Conservation (phyloP, 1,139 yeast genomes). For the Protomyces arabidopsidicola region DNA sequence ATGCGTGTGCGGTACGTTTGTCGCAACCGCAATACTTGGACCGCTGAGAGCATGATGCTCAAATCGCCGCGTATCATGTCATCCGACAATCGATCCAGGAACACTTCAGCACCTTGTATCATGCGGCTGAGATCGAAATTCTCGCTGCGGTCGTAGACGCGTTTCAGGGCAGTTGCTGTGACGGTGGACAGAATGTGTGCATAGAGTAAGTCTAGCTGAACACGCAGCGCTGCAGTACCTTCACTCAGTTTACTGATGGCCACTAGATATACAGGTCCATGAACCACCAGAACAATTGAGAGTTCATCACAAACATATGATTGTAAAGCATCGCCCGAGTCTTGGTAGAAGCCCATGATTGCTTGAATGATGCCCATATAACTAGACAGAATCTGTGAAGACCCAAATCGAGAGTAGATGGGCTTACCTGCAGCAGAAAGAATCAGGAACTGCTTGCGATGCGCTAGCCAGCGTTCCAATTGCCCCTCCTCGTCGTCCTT, state of each 20-base stretch:
- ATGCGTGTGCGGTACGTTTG: conserved; percentile 48
- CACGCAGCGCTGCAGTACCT: conserved; percentile 47
- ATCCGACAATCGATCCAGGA: conserved; percentile 58
- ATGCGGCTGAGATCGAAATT: conserved; percentile 78
- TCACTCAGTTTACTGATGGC: conserved; percentile 62
- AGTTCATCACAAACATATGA: conserved; percentile 47
- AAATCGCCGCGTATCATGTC: conserved; percentile 54
- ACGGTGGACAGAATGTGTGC: conserved; percentile 75
- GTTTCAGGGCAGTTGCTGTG: conserved; percentile 66
- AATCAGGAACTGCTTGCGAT: conserved; percentile 67
- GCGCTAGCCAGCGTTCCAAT: conserved; percentile 42
- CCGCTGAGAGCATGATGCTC: conserved; percentile 54
- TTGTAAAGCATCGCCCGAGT: conserved; percentile 34
- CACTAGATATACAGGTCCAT: conserved; percentile 67
- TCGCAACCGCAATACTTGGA: conserved; percentile 54
- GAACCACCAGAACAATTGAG: conserved; percentile 57
- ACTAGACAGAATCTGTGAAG: conserved; percentile 64
- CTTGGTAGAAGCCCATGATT: conserved; percentile 43
- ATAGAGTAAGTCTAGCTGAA: conserved; percentile 70
- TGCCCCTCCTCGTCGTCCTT: conserved; percentile 15
- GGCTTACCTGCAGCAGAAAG: conserved; percentile 94
- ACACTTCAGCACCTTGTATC: conserved; percentile 58
- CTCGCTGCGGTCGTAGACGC: conserved; percentile 64
- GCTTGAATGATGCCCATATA: conserved; percentile 59
- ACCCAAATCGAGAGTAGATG: conserved; percentile 73